A percentile compares a stretch with the other conserved stretches of the same genome.
These are phyloP conservation scores for Coniochaeta sp. DNA, from an alignment of 2,329 filamentous ascomycete species.

Conservation along the genomic window DNA sequence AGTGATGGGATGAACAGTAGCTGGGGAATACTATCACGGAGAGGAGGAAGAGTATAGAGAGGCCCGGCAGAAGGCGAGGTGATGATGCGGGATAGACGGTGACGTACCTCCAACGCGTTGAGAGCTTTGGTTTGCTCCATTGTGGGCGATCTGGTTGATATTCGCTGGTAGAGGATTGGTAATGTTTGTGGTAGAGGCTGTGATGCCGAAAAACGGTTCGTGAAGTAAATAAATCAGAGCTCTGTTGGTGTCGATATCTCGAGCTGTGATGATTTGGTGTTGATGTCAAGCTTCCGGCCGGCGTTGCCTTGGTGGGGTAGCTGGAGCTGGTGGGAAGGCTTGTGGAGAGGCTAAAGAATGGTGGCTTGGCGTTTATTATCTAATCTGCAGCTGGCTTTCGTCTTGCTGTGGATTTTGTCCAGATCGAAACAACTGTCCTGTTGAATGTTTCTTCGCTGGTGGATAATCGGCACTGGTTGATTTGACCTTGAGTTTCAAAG, in stretches of 20 bases:
- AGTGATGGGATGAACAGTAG: slow-evolving; percentile 19
- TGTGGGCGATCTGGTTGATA: slow-evolving; percentile 10
- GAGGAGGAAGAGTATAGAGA: neutral
- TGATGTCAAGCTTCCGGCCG: neutral
- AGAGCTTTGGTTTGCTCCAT: slow-evolving; percentile 72
- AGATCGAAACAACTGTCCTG: neutral
- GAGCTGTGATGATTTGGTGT: neutral
- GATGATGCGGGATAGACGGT: neutral
- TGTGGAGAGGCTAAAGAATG: neutral
- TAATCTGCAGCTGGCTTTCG: neutral
- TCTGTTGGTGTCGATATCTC: neutral
- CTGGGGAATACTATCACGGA: neutral
- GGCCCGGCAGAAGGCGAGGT: neutral
- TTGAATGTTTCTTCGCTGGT: slow-evolving; percentile 4
- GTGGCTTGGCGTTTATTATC: neutral
- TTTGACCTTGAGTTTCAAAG: neutral
- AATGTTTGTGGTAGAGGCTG: neutral
- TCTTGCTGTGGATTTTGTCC: neutral
- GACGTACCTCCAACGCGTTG: slow-evolving; percentile 53
- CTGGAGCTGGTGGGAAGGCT: slow-evolving; percentile 9
- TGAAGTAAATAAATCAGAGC: neutral
- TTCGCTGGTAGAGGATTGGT: neutral
- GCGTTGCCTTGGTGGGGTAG: slow-evolving; percentile 10
- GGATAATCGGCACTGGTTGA: slow-evolving; percentile 5
- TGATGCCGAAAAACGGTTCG: neutral